Evolutionary conservation across 306 rosid genomes (phyloP), one percentile per base, ranked within the genome.

Genomic region (Medicago arabica): DNA sequence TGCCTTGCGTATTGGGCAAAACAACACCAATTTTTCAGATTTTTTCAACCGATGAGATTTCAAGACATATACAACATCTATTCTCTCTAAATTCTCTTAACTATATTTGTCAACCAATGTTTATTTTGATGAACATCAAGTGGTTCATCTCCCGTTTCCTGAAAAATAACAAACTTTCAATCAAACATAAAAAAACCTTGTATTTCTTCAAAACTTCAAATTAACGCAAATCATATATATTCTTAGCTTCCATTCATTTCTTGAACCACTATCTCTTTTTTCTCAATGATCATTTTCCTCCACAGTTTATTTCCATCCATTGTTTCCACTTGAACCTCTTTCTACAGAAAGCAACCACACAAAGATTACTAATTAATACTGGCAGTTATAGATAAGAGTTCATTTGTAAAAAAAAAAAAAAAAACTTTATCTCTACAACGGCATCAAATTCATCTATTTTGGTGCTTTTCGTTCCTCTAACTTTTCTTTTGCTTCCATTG

Each of bases 271-370:
- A 88, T 50, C 28, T 80, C 72, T 28, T 76, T 84, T 80, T 88
- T 87, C 85, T 73, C 83, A 7, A 86, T 61, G 13, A 86, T 21
- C 16, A 82, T 78, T 83, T 87, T 92, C 4, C 83, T 28, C 94
- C 91, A 90, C 8, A 92, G 72, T 19, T 75, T 90, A 55, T 85
- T 81, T 67, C 50, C 81, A 44, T 69, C 78, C 40, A 11, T 55
- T 19, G 19, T 55, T 55, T 19, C 34, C 15, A 55, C 62, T 9
- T 19, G 34, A 19, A 55, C 28, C 31, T 55, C 34, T 21, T 55
- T 31, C 62, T 55, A 17, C 31, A 62, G 47, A 62, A 58, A 18
- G 13, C 13, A 66, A 63, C 64, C 25, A 38, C 59, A 68, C 1
- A 21, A 67, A 50, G 40, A 54, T 60, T 39, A 43, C 9, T 60